These are phyloP conservation scores for Phytophthora uliginosa DNA, from an alignment of 352 stramenopile species.

Conservation along the genomic window DNA sequence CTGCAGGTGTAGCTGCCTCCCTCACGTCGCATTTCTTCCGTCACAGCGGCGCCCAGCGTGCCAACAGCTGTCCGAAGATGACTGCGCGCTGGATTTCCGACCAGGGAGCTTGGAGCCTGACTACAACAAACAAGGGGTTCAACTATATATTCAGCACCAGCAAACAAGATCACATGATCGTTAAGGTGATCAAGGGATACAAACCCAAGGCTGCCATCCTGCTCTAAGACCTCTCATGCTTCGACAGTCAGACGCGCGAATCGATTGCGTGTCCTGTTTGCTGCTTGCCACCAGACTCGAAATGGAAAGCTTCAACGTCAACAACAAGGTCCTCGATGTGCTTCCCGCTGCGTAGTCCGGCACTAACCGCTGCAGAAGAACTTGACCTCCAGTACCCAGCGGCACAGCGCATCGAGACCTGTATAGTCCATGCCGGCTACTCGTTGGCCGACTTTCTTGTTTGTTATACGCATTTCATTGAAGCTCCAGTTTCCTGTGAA, in stretches of 20 bases:
- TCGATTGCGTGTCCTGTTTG: background rate
- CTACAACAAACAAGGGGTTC: slow-evolving; percentile 11
- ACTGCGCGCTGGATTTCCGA: slow-evolving; percentile 7
- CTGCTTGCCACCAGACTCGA: background rate
- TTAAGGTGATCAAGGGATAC: background rate
- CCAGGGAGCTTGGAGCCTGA: slow-evolving; percentile 3
- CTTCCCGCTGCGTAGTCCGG: background rate
- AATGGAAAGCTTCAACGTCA: background rate
- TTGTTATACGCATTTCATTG: too few species aligned
- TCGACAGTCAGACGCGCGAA: background rate
- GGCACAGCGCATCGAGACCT: too few species aligned
- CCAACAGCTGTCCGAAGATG: background rate
- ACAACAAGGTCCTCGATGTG: background rate
- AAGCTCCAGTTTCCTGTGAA: too few species aligned
- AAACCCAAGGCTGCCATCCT: background rate
- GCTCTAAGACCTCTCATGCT: background rate
- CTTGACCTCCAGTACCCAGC: too few species aligned
- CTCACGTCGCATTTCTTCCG: slow-evolving; percentile 7
- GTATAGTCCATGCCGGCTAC: too few species aligned
- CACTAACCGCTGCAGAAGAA: background rate
- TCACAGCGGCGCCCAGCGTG: background rate
- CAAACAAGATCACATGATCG: background rate
- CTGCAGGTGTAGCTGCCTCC: background rate
- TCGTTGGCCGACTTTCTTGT: too few species aligned
- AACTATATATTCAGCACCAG: slow-evolving; percentile 5